Base-by-base conservation (phyloP, 768 basidiomycete genomes). In the Naematelia encephala region DNA sequence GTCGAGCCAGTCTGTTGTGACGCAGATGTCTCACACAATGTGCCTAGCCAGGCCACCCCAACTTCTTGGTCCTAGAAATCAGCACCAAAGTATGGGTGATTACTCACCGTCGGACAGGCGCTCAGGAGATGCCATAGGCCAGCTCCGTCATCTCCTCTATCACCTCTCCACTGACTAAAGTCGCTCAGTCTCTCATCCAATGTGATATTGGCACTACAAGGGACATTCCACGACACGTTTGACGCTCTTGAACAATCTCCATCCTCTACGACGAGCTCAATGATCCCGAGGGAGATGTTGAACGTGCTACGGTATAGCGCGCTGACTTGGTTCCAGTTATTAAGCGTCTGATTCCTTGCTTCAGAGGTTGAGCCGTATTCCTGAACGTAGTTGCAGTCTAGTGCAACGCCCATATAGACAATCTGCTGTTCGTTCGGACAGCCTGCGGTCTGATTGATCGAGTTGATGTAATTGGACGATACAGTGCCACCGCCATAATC, bases 41-140 rank as follows among this genome's bases (percentile, higher is more conserved):
- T 89, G 21, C 83, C 88, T 2, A 94, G 82, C 90, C 90, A 91
- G 3, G 90, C 90, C 49, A 92, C 89, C 21, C 90, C 91, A 34
- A 77, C 75, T 65, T 77, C 75, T 10, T 64, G 51, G 46, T 70
- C 68, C 65, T 66, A 39, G 2, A 14, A 19, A 22, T 19, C 34
- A 42, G 25, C 53, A 68, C 60, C 21, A 8, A 14, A 2, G n/a
- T 8, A 22, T 5, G n/a, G n/a, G n/a, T n/a, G n/a, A n/a, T n/a
- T n/a, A 59, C 69, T 59, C 27, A 66, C 69, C 22, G 64, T 69
- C 22, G 64, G 61, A 73, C 75, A 66, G 29, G 69, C 73, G 50
- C 87, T 89, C 86, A 92, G 87, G 12, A 92, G 79, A 78, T 91
- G 90, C 88, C 90, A 92, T 27, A 94, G 80, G 2, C 90, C 91